Evolutionary conservation across 768 basidiomycete species (phyloP), one percentile per base, ranked within the genome.

Genomic region (Boletus pseudopeckii): DNA sequence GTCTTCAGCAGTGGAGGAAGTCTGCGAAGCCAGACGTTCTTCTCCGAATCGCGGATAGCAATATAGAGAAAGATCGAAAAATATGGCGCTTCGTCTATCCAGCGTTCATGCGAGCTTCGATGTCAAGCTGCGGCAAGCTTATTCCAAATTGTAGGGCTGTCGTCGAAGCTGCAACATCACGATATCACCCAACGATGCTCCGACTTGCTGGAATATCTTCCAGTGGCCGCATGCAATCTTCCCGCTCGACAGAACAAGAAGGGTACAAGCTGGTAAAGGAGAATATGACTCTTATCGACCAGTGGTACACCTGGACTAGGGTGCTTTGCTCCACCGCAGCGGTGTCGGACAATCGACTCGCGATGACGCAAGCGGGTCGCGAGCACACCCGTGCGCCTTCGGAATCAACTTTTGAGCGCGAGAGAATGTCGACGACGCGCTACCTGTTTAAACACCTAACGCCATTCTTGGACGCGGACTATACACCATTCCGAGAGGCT

Each of bases 271-370:
- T 78, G 7, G 72, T 85, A 13, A 69, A 72, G 36, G 88, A 89
- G 7, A 83, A 84, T 60, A 82, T 75, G 62, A 64, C 67, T 15
- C 66, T 82, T 18, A 76, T 90, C 32, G 82, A 85, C 40, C 90
- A 93, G 68, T 93, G 91, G 91, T 80, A 86, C 54, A 72, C 84
- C 20, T 92, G 91, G 91, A 77, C 92, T 48, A 89, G 89, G 57
- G 77, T 88, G 20, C 77, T 96, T n/a, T 93, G 89, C 58, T 80
- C 86, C n/a, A 92, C 90, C 2, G 85, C 90, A 5, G 73, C 80
- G 3, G 75, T 85, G 5, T 79, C 83, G 1, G 90, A 91, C 42
- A 72, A 76, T 37, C 79, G 84, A 28, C 80, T 81, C 7, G 71
- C 77, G 3, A 73, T 84, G 52, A 77, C 79, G 0, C 70, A 81